A percentile compares a stretch with the other conserved stretches of the same genome.
Evolutionary conservation across 2,329 filamentous ascomycete species (phyloP).

Genomic region (Boeremia exigua): DNA sequence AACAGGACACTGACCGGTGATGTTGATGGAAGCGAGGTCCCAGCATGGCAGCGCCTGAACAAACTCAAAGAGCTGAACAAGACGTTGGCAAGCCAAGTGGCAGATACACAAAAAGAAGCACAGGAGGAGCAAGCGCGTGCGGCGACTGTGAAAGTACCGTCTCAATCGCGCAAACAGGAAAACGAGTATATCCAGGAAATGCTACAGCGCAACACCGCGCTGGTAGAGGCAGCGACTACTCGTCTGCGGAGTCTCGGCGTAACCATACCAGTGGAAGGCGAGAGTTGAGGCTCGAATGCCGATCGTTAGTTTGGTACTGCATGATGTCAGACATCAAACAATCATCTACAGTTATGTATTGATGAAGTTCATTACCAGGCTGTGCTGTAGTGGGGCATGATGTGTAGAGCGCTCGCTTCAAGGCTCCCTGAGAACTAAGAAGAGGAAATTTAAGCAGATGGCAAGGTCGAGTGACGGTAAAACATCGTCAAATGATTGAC

Average conservation of each 20-base stretch:
- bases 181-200: constrained; percentile 42
- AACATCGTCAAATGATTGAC: too few relatives aligned
- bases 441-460: too few relatives aligned
- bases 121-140: constrained; percentile 19
- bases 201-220: constrained; percentile 40
- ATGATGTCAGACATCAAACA: neutral
- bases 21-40: constrained; percentile 34
- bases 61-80: constrained; percentile 62
- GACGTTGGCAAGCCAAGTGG: constrained; percentile 51
- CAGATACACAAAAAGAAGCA: constrained; percentile 25
- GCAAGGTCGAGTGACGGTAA: too few relatives aligned
- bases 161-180: constrained; percentile 43
- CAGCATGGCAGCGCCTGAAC: constrained; percentile 62
- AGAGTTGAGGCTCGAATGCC: neutral
- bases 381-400: neutral
- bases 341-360: neutral
- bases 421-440: too few relatives aligned
- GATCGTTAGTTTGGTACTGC: neutral
- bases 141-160: constrained; percentile 38
- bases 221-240: constrained; percentile 42
- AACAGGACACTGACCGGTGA: constrained; percentile 41
- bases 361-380: neutral
- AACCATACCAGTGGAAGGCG: constrained; percentile 22
- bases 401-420: too few relatives aligned
- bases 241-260: constrained; percentile 39